Conservation (phyloP, 441 rosid genomes). For the Geranium incanum region DNA sequence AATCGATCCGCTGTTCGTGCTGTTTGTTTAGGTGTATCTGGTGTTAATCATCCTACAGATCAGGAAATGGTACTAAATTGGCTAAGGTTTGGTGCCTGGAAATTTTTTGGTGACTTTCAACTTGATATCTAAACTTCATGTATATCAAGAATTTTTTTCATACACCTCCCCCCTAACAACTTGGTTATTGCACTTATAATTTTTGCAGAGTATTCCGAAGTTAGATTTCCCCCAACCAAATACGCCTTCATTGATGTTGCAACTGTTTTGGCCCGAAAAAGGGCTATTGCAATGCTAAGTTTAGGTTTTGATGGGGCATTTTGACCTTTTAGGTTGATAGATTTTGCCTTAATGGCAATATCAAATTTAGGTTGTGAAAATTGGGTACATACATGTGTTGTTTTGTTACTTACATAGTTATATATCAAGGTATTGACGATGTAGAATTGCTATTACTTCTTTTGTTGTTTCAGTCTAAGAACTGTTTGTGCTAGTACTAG, state of each 20-base stretch:
- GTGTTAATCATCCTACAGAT: conserved; percentile 87
- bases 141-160: background rate
- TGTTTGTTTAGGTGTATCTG: conserved; percentile 91
- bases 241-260: background rate
- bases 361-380: conserved; percentile 2
- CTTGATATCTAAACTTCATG: background rate
- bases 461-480: conserved; percentile 7
- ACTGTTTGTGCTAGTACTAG: background rate
- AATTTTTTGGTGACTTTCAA: conserved; percentile 9
- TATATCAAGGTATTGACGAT: background rate
- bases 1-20: conserved; percentile 67
- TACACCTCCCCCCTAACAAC: background rate
- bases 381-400: background rate
- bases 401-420: background rate
- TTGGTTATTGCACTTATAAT: conserved; percentile 3
- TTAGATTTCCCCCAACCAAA: background rate
- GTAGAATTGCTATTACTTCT: background rate
- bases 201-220: background rate
- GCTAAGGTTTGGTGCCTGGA: conserved; percentile 58
- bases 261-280: background rate
- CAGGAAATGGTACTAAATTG: conserved; percentile 61
- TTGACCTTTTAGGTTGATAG: conserved; percentile 2
- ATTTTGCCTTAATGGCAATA: background rate
- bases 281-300: background rate
- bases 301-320: conserved; percentile 3